Evolutionary conservation across 164 flowering plant species (phyloP), one percentile per base, ranked within the genome.

Genomic region (Stephania yunnanensis): DNA sequence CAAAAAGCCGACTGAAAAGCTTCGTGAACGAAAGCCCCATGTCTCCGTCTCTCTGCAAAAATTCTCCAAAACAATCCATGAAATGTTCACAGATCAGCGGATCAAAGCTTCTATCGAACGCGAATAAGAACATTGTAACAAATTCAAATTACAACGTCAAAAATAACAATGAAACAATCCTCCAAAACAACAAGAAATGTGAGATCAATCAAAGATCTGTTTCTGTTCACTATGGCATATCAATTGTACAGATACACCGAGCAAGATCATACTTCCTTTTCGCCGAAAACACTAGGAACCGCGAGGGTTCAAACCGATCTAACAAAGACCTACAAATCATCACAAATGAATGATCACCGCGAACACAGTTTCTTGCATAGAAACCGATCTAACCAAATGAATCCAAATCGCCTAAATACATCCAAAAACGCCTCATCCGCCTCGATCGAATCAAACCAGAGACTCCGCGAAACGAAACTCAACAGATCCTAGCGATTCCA

Each of bases 1-100:
- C 87, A 80, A 85, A 87, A 61, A 89, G 86, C 76, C 87, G 85
- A 76, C 89, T 86, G 80, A 87, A 89, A 20, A 87, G 84, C 87
- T 87, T 87, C 45, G 88, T 84, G 81, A 89, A 87, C 2, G 85
- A 82, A 52, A 89, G 78, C 82, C 90, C 90, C 90, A 89, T 87
- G 58, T 71, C 71, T 75, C 31, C 25, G 68, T 64, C 68, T 64
- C 31, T 20, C 29, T 64, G 30, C 68, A 20, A 64, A 36, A 64
- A 20, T 25, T 13, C 7, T 64, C 68, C 29, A 64, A 64, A 20
- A 64, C 20, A 64, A 6, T 64, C 9, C 68, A 64, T n/a, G 30
- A 6, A 64, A 64, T 20, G n/a, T 8, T 30, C 25, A 64, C 3
- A 64, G 25, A 20, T 64, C 31, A 64, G 30, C 25, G 30, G 25